Evolutionary conservation across 352 stramenopile species (phyloP).

Genomic region (Phytophthora megakarya): DNA sequence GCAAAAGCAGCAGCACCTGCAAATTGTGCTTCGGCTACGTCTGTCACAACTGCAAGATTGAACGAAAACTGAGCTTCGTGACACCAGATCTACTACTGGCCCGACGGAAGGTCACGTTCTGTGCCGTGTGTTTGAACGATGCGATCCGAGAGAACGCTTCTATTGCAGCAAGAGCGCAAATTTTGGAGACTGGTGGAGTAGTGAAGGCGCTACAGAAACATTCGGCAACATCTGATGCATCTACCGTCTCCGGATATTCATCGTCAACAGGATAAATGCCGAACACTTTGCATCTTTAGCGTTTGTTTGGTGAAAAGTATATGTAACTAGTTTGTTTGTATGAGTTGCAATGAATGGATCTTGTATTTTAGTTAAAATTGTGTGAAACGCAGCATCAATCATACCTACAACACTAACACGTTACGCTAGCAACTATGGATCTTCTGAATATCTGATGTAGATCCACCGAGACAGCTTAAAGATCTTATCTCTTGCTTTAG

Average conservation of each 20-base stretch:
- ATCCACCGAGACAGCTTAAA: not conserved
- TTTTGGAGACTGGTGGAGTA: slow-evolving; percentile 14
- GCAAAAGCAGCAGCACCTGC: slow-evolving; percentile 37
- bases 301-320: not conserved
- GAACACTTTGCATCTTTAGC: not conserved
- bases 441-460: too few relatives aligned
- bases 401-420: too few relatives aligned
- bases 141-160: slow-evolving; percentile 31
- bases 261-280: slow-evolving; percentile 8
- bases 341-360: not conserved
- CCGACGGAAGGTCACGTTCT: slow-evolving; percentile 43
- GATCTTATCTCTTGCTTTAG: slow-evolving; percentile 11
- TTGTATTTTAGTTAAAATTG: too few relatives aligned
- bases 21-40: slow-evolving; percentile 45
- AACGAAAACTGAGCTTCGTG: slow-evolving; percentile 44
- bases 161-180: slow-evolving; percentile 28
- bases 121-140: slow-evolving; percentile 37
- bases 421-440: too few relatives aligned
- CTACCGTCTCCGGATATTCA: slow-evolving; percentile 24
- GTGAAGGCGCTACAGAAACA: slow-evolving; percentile 13
- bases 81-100: slow-evolving; percentile 35
- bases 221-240: slow-evolving; percentile 16
- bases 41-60: slow-evolving; percentile 38
- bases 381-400: too few relatives aligned
- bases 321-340: not conserved